Evolutionary conservation across 352 stramenopile genomes (phyloP).

Genomic region (Pythium graminicola): DNA sequence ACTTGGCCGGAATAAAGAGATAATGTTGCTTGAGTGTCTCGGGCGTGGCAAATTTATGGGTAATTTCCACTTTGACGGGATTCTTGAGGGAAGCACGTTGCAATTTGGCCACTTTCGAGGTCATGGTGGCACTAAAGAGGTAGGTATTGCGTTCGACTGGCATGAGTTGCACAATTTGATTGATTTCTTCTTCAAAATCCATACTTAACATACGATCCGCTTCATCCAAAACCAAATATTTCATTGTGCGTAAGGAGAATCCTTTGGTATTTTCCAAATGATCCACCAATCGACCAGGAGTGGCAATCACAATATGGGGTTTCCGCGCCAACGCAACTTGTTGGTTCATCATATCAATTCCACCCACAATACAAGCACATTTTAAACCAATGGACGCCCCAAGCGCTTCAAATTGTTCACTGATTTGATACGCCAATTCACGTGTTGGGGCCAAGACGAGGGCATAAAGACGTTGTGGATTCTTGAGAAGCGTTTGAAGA

Average conservation of each 20-base stretch:
- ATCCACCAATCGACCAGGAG: constrained; percentile 95
- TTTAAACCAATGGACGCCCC: no score
- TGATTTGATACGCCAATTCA: constrained; percentile 94
- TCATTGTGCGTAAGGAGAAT: constrained; percentile 86
- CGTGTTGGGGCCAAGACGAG: constrained; percentile 93
- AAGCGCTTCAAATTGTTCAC: constrained; percentile 94
- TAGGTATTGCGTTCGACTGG: constrained; percentile 59
- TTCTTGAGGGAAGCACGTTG: constrained; percentile 55
- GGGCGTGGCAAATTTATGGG: constrained; percentile 86
- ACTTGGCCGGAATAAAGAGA: constrained; percentile 93
- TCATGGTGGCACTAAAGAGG: no score
- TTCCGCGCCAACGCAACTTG: constrained; percentile 84
- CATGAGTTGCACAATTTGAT: constrained; percentile 94
- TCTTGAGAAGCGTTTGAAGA: constrained; percentile 80
- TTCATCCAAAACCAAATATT: constrained; percentile 97
- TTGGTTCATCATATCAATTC: constrained; percentile 88
- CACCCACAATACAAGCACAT: constrained; percentile 93
- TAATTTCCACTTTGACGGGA: no score
- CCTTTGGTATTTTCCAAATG: constrained; percentile 92
- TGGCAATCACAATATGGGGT: constrained; percentile 97
- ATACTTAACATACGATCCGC: constrained; percentile 99
- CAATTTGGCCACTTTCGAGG: no score
- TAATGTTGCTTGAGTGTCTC: constrained; percentile 94
- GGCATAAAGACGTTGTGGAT: constrained; percentile 69
- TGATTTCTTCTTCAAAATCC: constrained; percentile 99